A percentile compares a stretch with the other conserved stretches of the same genome.
phyloP scores from a whole-genome alignment of 129 eudicot species.

The Flaveria sonorensis region DNA sequence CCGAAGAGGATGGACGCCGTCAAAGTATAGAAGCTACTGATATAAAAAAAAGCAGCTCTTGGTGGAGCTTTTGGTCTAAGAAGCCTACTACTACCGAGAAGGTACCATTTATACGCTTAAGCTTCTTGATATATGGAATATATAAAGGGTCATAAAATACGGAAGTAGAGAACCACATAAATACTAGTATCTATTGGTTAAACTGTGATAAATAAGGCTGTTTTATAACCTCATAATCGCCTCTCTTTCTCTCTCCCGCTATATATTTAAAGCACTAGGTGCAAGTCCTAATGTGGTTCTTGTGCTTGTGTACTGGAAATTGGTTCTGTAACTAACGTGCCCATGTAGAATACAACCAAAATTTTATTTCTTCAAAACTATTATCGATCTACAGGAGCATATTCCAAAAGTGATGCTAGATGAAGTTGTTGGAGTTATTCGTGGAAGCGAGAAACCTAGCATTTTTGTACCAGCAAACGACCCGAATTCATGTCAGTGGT shows the following conservation, averaged over 20 bases:
- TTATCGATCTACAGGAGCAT: slow-evolving; percentile 38
- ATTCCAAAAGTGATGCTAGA: slow-evolving; percentile 40
- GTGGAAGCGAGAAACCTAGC: slow-evolving; percentile 96
- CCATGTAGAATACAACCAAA: neutral
- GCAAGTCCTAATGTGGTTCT: neutral
- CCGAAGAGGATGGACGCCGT: slow-evolving; percentile 36
- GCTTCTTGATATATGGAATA: neutral
- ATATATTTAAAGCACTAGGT: neutral
- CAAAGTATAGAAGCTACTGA: slow-evolving; percentile 42
- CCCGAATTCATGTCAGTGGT: slow-evolving; percentile 74
- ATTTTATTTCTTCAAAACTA: neutral
- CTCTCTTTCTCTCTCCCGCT: neutral
- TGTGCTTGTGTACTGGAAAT: neutral
- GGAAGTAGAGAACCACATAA: neutral
- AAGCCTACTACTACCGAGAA: slow-evolving; percentile 43
- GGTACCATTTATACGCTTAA: slow-evolving; percentile 36
- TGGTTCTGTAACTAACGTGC: neutral
- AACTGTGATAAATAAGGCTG: neutral
- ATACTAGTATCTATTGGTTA: neutral
- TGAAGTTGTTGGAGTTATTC: slow-evolving; percentile 81
- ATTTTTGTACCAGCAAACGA: slow-evolving; percentile 92
- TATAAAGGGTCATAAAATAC: neutral
- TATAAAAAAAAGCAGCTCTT: slow-evolving; percentile 42
- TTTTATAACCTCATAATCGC: neutral
- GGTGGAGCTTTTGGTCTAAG: slow-evolving; percentile 74